A percentile compares a stretch with the other conserved stretches of the same genome.
Conservation (phyloP, 2,329 filamentous ascomycete genomes). For the Fusarium foetens region DNA sequence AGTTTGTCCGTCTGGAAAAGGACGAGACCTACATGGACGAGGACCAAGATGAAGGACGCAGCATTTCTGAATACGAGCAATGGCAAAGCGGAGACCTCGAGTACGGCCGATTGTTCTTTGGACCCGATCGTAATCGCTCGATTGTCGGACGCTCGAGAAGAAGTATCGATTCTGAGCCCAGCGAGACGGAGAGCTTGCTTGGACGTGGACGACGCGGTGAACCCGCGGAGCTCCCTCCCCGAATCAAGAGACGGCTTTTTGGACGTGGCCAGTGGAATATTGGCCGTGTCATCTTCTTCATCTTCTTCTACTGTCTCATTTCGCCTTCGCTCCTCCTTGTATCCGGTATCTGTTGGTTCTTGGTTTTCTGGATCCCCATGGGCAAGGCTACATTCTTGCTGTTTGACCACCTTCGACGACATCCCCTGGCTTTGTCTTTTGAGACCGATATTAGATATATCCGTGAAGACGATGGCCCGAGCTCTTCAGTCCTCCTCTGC, state of each 20-base stretch:
- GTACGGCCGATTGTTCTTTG: slow-evolving; percentile 95
- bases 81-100: slow-evolving; percentile 99
- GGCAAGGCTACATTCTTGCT: slow-evolving; percentile 91
- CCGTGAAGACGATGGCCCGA: slow-evolving; percentile 74
- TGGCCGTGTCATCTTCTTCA: slow-evolving; percentile 93
- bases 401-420: slow-evolving; percentile 89
- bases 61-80: slow-evolving; percentile 98
- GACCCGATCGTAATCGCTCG: slow-evolving; percentile 79
- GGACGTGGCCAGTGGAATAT: slow-evolving; percentile 96
- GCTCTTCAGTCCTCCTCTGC: slow-evolving; percentile 90
- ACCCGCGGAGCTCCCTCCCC: slow-evolving; percentile 50
- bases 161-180: slow-evolving; percentile 84
- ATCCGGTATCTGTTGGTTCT: slow-evolving; percentile 90
- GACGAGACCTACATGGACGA: slow-evolving; percentile 95
- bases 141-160: slow-evolving; percentile 87
- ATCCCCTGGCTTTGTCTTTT: slow-evolving; percentile 92
- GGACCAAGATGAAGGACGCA: slow-evolving; percentile 93
- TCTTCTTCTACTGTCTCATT: slow-evolving; percentile 94
- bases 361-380: slow-evolving; percentile 99
- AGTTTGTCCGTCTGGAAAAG: slow-evolving; percentile 91
- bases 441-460: slow-evolving; percentile 84
- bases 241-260: slow-evolving; percentile 85
- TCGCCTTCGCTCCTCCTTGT: slow-evolving; percentile 87
- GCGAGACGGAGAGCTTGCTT: slow-evolving; percentile 90
- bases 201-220: slow-evolving; percentile 68